These are phyloP conservation scores for Eutrema salsugineum DNA, from an alignment of 441 rosid genomes.

Conservation along the genomic window DNA sequence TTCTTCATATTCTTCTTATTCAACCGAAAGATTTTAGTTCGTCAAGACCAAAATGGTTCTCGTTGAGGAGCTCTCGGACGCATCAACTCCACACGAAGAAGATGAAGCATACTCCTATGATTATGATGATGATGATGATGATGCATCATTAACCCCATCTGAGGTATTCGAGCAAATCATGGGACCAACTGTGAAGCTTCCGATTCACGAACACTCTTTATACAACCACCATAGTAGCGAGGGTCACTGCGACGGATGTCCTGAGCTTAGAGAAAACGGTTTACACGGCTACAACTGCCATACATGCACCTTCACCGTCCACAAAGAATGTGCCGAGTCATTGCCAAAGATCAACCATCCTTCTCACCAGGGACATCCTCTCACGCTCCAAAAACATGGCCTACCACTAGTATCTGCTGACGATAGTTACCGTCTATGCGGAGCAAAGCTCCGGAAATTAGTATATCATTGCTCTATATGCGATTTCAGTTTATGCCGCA, in stretches of 20 bases:
- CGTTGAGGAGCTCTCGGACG: constrained; percentile 1
- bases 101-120: neutral
- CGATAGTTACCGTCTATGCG: neutral
- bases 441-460: neutral
- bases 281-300: neutral
- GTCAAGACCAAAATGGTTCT: neutral
- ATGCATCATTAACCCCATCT: constrained; percentile 5
- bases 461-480: constrained; percentile 1
- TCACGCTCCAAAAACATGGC: neutral
- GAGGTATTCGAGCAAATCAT: neutral
- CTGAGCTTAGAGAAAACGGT: neutral
- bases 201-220: constrained; percentile 3
- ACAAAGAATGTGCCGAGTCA: constrained; percentile 12
- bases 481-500: neutral
- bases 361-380: constrained; percentile 15
- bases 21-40: neutral
- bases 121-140: neutral
- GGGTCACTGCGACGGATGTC: neutral
- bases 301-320: neutral
- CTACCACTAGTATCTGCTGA: neutral
- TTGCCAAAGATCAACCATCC: neutral
- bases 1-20: neutral
- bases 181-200: neutral
- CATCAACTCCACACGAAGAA: neutral
- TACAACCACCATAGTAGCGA: neutral